Evolutionary conservation across 1,139 yeast genomes (phyloP).

Genomic region (Blastobotrys aristatus): DNA sequence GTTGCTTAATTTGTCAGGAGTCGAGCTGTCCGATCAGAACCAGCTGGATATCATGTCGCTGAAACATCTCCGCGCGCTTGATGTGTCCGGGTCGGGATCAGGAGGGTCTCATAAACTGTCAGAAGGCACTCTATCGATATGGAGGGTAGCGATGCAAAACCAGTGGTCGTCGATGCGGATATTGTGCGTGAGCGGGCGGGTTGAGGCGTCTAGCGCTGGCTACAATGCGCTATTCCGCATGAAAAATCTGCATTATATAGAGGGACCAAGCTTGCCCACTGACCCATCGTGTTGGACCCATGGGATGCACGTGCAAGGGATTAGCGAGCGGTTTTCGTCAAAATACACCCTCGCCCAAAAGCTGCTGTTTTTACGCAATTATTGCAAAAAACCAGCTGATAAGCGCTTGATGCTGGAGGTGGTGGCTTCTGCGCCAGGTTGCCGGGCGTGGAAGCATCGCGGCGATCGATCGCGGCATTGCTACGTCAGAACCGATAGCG

Average conservation of each 20-base stretch:
- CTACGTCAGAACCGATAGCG: constrained; percentile 5
- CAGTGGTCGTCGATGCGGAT: constrained; percentile 21
- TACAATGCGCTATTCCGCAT: neutral
- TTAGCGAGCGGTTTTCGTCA: constrained; percentile 6
- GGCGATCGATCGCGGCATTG: constrained; percentile 4
- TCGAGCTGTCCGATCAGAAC: constrained; percentile 10
- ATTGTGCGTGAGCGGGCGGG: constrained; percentile 18
- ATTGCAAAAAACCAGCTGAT: neutral
- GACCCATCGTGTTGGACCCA: constrained; percentile 7
- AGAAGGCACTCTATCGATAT: constrained; percentile 18
- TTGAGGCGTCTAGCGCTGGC: neutral
- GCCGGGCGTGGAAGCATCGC: neutral
- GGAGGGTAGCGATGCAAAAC: constrained; percentile 24
- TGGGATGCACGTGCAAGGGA: constrained; percentile 6
- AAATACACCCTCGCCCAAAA: constrained; percentile 10
- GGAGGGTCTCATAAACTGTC: neutral
- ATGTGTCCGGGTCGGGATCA: constrained; percentile 18
- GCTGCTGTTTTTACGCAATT: constrained; percentile 3
- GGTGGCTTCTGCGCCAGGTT: neutral
- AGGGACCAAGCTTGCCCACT: constrained; percentile 3
- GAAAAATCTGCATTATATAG: constrained; percentile 11
- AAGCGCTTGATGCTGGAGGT: constrained; percentile 4
- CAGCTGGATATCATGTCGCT: constrained; percentile 17
- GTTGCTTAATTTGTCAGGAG: constrained; percentile 20
- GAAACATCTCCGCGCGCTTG: constrained; percentile 22